Percentiles rank a stretch among this genome's conserved stretches.
Conservation (phyloP, 169 alveolate genomes). For the Amoebophrya sp. region DNA sequence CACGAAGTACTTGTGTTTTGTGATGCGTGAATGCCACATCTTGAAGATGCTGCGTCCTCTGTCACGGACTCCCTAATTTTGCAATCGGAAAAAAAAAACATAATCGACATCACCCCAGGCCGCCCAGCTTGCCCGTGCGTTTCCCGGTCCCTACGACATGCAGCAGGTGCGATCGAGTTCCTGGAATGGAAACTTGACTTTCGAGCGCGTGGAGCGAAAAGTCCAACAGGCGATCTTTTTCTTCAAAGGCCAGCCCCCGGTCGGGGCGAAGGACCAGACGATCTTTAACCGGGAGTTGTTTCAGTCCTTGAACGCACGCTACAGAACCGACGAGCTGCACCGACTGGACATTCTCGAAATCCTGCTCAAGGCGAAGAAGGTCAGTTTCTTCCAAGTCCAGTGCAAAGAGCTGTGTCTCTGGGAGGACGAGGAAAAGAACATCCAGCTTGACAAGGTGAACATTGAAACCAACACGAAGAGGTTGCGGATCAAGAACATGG, state of each 20-base stretch:
- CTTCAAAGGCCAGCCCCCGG: constrained; percentile 5
- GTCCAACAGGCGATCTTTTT: neutral
- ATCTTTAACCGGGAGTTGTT: neutral
- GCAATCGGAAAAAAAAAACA: too few relatives aligned
- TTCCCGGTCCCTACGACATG: too few relatives aligned
- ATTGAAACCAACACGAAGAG: neutral
- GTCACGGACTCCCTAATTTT: too few relatives aligned
- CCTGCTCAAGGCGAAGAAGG: neutral
- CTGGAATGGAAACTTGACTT: neutral
- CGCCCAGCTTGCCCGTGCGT: too few relatives aligned
- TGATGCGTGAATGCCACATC: too few relatives aligned
- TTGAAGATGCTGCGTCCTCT: too few relatives aligned
- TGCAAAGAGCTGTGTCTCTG: neutral
- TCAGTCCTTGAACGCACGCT: neutral
- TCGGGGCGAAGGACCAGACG: neutral
- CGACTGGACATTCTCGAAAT: neutral
- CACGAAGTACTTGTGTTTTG: too few relatives aligned
- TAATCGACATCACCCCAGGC: too few relatives aligned
- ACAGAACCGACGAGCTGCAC: neutral
- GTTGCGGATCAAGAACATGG: neutral
- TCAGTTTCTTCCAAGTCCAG: neutral
- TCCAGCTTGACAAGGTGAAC: neutral
- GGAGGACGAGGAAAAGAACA: neutral
- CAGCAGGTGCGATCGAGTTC: too few relatives aligned
- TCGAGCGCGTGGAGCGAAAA: neutral